A percentile compares a stretch with the other conserved stretches of the same genome.
These are phyloP conservation scores for Linanthus parryae DNA, from an alignment of 148 eudicot genomes.

Conservation along the genomic window DNA sequence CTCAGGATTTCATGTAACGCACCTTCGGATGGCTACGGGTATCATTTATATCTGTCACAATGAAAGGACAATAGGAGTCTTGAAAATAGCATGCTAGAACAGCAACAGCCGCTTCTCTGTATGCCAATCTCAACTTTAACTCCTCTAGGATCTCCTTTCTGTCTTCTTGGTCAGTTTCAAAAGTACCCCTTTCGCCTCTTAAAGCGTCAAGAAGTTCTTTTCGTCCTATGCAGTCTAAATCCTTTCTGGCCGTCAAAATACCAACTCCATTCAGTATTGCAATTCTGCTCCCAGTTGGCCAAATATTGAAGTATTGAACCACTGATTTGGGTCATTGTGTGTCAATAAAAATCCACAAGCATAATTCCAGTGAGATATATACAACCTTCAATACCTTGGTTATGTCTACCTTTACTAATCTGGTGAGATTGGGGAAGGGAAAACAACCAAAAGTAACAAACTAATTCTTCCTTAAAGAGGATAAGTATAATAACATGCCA, in stretches of 20 bases:
- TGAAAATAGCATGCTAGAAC: slow-evolving; percentile 74
- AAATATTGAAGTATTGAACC: no score
- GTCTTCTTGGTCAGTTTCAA: slow-evolving; percentile 92
- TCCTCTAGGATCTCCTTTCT: slow-evolving; percentile 62
- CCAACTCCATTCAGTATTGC: slow-evolving; percentile 89
- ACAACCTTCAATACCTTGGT: no score
- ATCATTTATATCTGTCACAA: slow-evolving; percentile 61
- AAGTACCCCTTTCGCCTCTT: slow-evolving; percentile 80
- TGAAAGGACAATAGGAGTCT: slow-evolving; percentile 61
- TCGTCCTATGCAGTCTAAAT: no score
- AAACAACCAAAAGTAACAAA: no score
- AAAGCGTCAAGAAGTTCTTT: slow-evolving; percentile 74
- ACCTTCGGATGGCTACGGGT: slow-evolving; percentile 55
- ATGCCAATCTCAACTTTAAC: slow-evolving; percentile 69
- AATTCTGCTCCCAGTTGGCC: slow-evolving; percentile 94
- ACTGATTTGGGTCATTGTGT: no score
- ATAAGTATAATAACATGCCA: no score
- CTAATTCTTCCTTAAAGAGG: no score
- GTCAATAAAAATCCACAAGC: no score
- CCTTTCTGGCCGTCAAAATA: slow-evolving; percentile 83
- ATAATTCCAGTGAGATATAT: no score
- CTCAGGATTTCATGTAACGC: slow-evolving; percentile 38
- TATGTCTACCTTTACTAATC: no score
- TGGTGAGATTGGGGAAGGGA: no score
- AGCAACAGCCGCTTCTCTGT: slow-evolving; percentile 88